Evolutionary conservation across 179 eudicot genomes (phyloP).

Genomic region (Silene noctiflora): DNA sequence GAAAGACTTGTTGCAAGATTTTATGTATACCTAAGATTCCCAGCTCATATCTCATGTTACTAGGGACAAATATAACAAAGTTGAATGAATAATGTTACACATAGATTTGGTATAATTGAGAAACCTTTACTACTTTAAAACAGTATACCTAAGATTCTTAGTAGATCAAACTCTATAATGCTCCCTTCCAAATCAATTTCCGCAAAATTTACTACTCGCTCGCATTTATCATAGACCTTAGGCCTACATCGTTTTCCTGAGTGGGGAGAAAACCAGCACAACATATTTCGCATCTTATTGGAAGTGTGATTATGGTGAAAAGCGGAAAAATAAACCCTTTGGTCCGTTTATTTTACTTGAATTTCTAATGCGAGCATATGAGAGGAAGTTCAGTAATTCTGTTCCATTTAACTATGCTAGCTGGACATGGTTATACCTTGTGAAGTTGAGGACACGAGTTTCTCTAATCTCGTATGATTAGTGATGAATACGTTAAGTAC

Average conservation of each 20-base stretch:
- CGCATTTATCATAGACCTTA: background rate
- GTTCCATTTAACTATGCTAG: too few relatives aligned
- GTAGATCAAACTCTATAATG: background rate
- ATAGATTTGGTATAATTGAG: constrained; percentile 4
- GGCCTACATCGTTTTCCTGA: background rate
- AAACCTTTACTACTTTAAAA: constrained; percentile 11
- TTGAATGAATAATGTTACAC: constrained; percentile 9
- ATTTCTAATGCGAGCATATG: background rate
- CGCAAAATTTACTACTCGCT: background rate
- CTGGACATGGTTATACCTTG: too few relatives aligned
- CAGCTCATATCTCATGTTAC: constrained; percentile 13
- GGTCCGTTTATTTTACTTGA: background rate
- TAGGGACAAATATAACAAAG: constrained; percentile 14
- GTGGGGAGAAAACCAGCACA: background rate
- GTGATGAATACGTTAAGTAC: too few relatives aligned
- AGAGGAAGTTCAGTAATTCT: background rate
- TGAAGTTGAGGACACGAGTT: too few relatives aligned
- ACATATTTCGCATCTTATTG: background rate
- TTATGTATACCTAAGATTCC: constrained; percentile 22
- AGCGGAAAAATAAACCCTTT: background rate
- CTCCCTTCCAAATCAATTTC: constrained; percentile 10
- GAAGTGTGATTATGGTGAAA: background rate
- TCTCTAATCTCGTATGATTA: too few relatives aligned
- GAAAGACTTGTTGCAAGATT: constrained; percentile 20
- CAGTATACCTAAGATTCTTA: constrained; percentile 25